A percentile compares a stretch with the other conserved stretches of the same genome.
Evolutionary conservation across 1,139 yeast genomes (phyloP).

Genomic region (Kodamaea suecica): DNA sequence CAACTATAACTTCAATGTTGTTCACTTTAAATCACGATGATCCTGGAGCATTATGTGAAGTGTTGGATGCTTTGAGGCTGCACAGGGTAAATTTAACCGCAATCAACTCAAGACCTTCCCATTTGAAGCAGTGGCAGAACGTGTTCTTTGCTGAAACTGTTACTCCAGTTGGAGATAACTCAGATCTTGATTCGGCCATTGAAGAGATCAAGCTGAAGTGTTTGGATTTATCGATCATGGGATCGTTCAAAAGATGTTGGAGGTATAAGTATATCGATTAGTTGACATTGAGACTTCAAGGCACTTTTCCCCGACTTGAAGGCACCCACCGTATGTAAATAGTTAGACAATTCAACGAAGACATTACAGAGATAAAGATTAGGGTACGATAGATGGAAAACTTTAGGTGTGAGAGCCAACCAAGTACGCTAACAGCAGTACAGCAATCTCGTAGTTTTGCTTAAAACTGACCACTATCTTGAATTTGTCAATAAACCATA

Average conservation of each 20-base stretch:
- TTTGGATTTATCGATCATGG: slow-evolving; percentile 35
- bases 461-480: no score
- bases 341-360: no score
- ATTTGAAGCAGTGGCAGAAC: slow-evolving; percentile 71
- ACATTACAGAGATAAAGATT: no score
- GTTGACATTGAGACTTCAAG: no score
- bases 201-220: slow-evolving; percentile 23
- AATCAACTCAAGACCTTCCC: slow-evolving; percentile 72
- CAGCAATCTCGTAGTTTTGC: no score
- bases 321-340: no score
- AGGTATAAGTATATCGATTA: slow-evolving; percentile 16
- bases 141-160: slow-evolving; percentile 69
- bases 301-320: no score
- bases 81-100: slow-evolving; percentile 65
- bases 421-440: no score
- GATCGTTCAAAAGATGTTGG: slow-evolving; percentile 35
- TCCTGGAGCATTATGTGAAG: slow-evolving; percentile 74
- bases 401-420: no score
- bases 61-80: slow-evolving; percentile 55
- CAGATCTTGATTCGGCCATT: slow-evolving; percentile 19
- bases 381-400: no score
- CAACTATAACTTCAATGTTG: slow-evolving; percentile 51
- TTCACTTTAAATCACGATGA: slow-evolving; percentile 65
- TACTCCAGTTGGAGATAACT: slow-evolving; percentile 2
- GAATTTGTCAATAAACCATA: no score